These are phyloP conservation scores for Lobosporangium transversale DNA, from an alignment of 192 early-diverging fungal genomes.

Conservation along the genomic window DNA sequence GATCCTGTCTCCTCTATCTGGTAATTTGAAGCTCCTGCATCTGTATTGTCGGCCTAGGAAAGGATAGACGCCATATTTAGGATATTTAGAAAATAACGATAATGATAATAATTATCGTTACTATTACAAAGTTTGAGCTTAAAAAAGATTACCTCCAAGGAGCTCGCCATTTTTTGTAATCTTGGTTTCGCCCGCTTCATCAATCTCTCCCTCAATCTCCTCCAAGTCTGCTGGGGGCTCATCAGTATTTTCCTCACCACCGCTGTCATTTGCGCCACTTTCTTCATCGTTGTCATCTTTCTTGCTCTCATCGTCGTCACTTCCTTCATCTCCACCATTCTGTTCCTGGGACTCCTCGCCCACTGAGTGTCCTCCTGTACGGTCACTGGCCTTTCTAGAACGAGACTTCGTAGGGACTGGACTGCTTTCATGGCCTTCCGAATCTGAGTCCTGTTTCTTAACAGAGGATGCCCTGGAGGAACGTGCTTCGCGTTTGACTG, in stretches of 20 bases:
- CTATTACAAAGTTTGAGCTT: too few relatives aligned
- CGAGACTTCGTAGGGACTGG: slow-evolving; percentile 17
- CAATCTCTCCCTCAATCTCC: slow-evolving; percentile 55
- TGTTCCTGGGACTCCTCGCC: neutral
- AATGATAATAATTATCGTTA: too few relatives aligned
- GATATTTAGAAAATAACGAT: slow-evolving; percentile 3
- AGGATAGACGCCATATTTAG: neutral
- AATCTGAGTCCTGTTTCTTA: slow-evolving; percentile 30
- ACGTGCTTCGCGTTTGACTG: slow-evolving; percentile 8
- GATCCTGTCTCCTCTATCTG: slow-evolving; percentile 74
- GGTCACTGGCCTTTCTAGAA: slow-evolving; percentile 3
- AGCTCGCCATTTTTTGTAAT: slow-evolving; percentile 78
- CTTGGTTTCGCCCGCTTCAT: slow-evolving; percentile 76
- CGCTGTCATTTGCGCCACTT: neutral
- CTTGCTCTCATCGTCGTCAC: slow-evolving; percentile 8
- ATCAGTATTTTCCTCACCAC: neutral
- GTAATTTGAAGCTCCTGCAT: slow-evolving; percentile 79
- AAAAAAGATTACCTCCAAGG: slow-evolving; percentile 63
- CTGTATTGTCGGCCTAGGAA: slow-evolving; percentile 78
- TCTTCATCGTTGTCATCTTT: slow-evolving; percentile 20
- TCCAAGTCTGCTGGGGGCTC: slow-evolving; percentile 17
- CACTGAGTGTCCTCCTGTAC: slow-evolving; percentile 4
- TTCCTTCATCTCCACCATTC: neutral
- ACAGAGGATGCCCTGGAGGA: neutral
- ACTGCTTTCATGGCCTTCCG: slow-evolving; percentile 25